phyloP scores from a whole-genome alignment of 768 basidiomycete species.

The Hygrocybe coccinea region DNA sequence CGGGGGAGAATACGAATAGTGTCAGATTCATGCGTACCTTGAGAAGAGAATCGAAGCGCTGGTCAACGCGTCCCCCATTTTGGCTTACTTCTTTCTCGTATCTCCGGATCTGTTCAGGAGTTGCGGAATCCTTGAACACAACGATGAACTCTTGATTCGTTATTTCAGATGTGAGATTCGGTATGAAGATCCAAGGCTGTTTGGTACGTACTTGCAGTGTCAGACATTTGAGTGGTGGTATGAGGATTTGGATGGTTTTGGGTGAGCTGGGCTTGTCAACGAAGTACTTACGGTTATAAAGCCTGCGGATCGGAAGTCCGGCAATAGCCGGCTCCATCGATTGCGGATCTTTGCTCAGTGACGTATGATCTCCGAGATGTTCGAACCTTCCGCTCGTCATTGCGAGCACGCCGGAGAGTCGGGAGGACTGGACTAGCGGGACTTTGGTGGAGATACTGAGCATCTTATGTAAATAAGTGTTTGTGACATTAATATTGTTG shows the following conservation, averaged over 20 bases:
- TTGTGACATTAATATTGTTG: too few relatives aligned
- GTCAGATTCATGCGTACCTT: conserved; percentile 27
- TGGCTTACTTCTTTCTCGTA: conserved; percentile 35
- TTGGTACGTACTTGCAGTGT: background rate
- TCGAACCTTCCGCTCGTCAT: too few relatives aligned
- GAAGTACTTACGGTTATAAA: background rate
- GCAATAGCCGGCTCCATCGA: too few relatives aligned
- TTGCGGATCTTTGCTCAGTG: too few relatives aligned
- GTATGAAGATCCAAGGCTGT: background rate
- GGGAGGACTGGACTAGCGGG: too few relatives aligned
- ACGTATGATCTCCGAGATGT: too few relatives aligned
- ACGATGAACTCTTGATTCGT: conserved; percentile 46
- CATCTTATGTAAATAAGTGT: too few relatives aligned
- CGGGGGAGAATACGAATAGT: background rate
- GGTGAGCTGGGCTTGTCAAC: background rate
- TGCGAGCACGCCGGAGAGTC: too few relatives aligned
- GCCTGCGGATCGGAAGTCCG: too few relatives aligned
- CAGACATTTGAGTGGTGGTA: background rate
- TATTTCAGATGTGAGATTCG: background rate
- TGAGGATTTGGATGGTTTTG: background rate
- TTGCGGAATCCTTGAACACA: conserved; percentile 46
- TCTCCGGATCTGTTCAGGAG: conserved; percentile 37
- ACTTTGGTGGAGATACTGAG: too few relatives aligned
- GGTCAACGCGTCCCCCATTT: conserved; percentile 37
- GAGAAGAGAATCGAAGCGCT: conserved; percentile 34